Conservation (phyloP, 441 rosid genomes). For the Flueggea neowawraea region DNA sequence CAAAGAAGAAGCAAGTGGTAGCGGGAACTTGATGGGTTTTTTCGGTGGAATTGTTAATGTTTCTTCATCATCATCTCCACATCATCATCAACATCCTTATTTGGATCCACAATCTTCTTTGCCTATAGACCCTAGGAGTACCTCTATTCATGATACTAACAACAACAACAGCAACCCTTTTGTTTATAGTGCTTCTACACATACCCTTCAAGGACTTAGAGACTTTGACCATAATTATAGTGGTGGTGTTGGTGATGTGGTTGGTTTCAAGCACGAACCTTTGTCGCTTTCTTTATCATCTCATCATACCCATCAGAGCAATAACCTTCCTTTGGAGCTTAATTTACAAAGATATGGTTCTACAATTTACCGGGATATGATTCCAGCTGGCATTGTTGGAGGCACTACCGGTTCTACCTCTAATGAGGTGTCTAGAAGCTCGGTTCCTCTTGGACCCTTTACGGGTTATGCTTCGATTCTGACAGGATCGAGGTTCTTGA, state of each 20-base stretch:
- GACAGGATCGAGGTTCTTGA: conserved; percentile 77
- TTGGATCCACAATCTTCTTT: conserved; percentile 49
- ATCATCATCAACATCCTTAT: conserved; percentile 19
- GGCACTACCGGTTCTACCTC: conserved; percentile 27
- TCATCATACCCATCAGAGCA: conserved; percentile 37
- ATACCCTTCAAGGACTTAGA: conserved; percentile 36
- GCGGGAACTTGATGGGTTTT: conserved; percentile 38
- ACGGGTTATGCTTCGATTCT: conserved; percentile 83
- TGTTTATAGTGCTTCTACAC: conserved; percentile 27
- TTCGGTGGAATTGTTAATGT: conserved; percentile 28
- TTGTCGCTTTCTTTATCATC: conserved; percentile 63
- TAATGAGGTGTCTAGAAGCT: conserved; percentile 41
- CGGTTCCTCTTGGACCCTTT: conserved; percentile 61
- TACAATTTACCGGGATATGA: conserved; percentile 23
- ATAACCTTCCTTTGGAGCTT: conserved; percentile 44
- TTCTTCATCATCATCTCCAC: conserved; percentile 29
- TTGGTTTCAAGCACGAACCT: conserved; percentile 51
- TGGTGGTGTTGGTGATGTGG: conserved; percentile 26
- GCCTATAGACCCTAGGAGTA: conserved; percentile 40
- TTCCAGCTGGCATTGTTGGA: conserved; percentile 31
- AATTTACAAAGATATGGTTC: conserved; percentile 47
- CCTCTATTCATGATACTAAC: conserved; percentile 35
- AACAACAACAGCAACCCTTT: conserved; percentile 27
- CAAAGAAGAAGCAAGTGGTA: conserved; percentile 33
- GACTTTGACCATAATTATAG: conserved; percentile 28